Percentiles rank a stretch among this genome's conserved stretches.
Evolutionary conservation across 1,139 yeast genomes (phyloP).

Genomic region (Hemisphaericaspora subhashii): DNA sequence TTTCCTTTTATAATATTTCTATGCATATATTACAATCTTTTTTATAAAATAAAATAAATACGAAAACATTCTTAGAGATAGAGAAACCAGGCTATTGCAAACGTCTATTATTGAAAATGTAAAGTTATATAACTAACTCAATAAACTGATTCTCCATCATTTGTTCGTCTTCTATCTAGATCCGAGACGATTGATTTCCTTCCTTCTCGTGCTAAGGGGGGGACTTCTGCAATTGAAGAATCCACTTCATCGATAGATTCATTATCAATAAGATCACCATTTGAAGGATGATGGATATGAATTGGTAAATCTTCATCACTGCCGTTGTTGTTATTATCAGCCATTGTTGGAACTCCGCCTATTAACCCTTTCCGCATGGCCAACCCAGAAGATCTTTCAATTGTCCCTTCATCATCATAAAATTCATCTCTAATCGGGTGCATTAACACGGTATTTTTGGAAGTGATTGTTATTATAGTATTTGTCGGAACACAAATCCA

Average conservation of each 20-base stretch:
- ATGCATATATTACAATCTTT: constrained; percentile 3
- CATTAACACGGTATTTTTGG: constrained; percentile 75
- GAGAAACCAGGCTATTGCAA: no score
- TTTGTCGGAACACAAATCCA: constrained; percentile 98
- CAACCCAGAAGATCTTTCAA: constrained; percentile 71
- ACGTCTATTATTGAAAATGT: no score
- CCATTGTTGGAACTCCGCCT: constrained; percentile 53
- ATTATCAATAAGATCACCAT: no score
- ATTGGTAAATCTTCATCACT: constrained; percentile 3
- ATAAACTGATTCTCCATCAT: neutral
- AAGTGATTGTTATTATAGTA: constrained; percentile 77
- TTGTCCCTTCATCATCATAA: constrained; percentile 60
- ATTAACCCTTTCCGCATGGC: constrained; percentile 92
- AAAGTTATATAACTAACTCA: neutral
- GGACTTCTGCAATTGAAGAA: constrained; percentile 56
- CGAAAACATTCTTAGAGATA: neutral
- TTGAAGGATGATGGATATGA: no score
- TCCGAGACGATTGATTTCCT: constrained; percentile 32
- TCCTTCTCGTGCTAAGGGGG: constrained; percentile 87
- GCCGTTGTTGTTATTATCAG: constrained; percentile 10
- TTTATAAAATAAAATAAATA: constrained; percentile 2
- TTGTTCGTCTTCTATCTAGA: neutral
- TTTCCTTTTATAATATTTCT: neutral
- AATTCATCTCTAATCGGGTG: constrained; percentile 92
- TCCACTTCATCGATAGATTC: constrained; percentile 26